Evolutionary conservation across 108 stramenopile species (phyloP), one percentile per base, ranked within the genome.

Genomic region (Cyclotella atomus): DNA sequence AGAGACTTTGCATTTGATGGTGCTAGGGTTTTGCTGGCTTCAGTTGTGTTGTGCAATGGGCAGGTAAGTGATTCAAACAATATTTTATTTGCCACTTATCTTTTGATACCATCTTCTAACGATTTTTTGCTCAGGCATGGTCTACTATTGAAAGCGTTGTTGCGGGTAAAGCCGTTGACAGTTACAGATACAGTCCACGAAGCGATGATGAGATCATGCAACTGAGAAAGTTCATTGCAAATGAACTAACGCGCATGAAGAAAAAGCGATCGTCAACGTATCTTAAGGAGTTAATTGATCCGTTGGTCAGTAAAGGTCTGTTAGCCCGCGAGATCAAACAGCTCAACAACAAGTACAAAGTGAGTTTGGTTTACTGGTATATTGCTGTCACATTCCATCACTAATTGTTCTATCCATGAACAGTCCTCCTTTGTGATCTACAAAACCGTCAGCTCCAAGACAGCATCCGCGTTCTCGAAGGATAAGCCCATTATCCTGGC

Each of bases 1-100:
- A 83, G 93, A 27, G 90, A 94, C 61, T 90, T 94, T 81, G 79
- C 80, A 14, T 66, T 55, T 19, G 60, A 64, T 10, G 84, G 81
- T 16, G 93, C 89, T 25, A 63, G 88, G 28, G 70, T 91, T 24
- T 54, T 91, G 43, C 45, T 94, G 59, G 20, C 16, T 33, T 84
- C 88, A 0, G 45, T 90, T 9, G 14, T 34, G 2, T 49, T 76
- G 16, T 69, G 85, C 62, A 65, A 70, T 12, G 65, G 73, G 21
- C 86, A 77, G 66, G 75, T 74, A 24, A 52, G 71, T 73, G n/a
- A n/a, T n/a, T n/a, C n/a, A n/a, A n/a, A n/a, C n/a, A n/a, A n/a
- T n/a, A n/a, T n/a, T n/a, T n/a, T n/a, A n/a, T n/a, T n/a, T n/a
- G n/a, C n/a, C n/a, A n/a, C n/a, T n/a, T n/a, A n/a, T n/a, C n/a